Conservation (phyloP, 257 asterid genomes). For the Cinchona pubescens region DNA sequence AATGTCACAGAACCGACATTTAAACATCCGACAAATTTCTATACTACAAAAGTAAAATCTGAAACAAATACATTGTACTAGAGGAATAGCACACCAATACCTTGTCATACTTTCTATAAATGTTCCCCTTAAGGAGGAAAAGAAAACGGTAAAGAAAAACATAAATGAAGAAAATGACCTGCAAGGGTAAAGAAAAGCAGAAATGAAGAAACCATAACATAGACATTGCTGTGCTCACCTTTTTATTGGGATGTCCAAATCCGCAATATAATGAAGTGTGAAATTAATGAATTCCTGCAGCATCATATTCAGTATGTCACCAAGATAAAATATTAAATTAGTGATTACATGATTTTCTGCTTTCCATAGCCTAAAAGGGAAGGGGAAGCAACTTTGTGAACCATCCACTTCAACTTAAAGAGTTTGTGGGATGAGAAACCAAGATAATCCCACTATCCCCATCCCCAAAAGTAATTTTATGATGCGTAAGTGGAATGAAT, state of each 20-base stretch:
- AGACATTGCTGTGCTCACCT: conserved; percentile 53
- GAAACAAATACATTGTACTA: conserved; percentile 4
- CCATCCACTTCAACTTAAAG: background rate
- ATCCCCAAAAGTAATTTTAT: background rate
- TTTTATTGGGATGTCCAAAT: conserved; percentile 92
- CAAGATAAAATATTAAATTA: background rate
- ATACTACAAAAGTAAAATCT: conserved; percentile 1
- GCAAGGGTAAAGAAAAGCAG: background rate
- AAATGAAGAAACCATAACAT: background rate
- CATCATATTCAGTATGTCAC: conserved; percentile 26
- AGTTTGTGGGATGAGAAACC: background rate
- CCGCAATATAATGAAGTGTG: conserved; percentile 92
- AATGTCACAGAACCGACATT: no score
- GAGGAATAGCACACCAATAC: conserved; percentile 28
- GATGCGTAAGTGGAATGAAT: no score
- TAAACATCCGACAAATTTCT: conserved; percentile 3
- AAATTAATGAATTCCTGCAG: conserved; percentile 90
- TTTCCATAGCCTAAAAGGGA: background rate
- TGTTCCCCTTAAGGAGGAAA: conserved; percentile 63
- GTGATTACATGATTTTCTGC: background rate
- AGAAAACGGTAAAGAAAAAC: conserved; percentile 12
- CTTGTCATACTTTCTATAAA: conserved; percentile 96
- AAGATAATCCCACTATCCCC: no score
- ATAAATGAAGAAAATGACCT: background rate
- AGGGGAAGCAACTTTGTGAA: background rate